Evolutionary conservation across 495 filamentous ascomycete genomes (phyloP).

Genomic region (Penicillium desertorum): DNA sequence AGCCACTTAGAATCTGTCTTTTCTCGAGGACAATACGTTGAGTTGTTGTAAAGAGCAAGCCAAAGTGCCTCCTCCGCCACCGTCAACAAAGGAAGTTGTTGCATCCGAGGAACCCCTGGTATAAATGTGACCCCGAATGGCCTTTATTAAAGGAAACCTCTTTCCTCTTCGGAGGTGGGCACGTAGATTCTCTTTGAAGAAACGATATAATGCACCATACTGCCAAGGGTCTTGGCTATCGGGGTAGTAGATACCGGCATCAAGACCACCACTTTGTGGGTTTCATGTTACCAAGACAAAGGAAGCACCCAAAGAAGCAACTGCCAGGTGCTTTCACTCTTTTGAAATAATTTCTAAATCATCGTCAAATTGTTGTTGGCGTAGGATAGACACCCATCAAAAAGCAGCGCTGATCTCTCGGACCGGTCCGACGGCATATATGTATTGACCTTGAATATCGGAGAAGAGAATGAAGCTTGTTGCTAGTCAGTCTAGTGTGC

Average conservation of each 20-base stretch:
- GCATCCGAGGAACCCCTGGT: background rate
- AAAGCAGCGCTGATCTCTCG: background rate
- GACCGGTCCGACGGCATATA: background rate
- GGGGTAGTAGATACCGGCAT: background rate
- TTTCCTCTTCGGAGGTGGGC: background rate
- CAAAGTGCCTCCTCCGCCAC: background rate
- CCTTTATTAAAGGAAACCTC: background rate
- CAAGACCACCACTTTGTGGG: background rate
- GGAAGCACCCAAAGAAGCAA: background rate
- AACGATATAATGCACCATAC: background rate
- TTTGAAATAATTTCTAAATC: background rate
- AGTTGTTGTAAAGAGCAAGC: background rate
- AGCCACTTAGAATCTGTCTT: background rate
- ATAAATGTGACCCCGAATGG: background rate
- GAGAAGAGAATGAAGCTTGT: background rate
- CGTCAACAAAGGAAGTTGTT: conserved; percentile 5
- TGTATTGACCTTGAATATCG: background rate
- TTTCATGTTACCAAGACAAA: background rate
- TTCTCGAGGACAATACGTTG: background rate
- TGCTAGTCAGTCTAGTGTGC: background rate
- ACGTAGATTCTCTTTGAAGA: background rate
- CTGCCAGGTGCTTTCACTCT: background rate
- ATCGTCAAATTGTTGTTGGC: background rate
- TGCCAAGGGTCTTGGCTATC: background rate
- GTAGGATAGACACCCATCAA: background rate